phyloP scores from a whole-genome alignment of 2,329 filamentous ascomycete genomes.

The Aspergillus chevalieri region DNA sequence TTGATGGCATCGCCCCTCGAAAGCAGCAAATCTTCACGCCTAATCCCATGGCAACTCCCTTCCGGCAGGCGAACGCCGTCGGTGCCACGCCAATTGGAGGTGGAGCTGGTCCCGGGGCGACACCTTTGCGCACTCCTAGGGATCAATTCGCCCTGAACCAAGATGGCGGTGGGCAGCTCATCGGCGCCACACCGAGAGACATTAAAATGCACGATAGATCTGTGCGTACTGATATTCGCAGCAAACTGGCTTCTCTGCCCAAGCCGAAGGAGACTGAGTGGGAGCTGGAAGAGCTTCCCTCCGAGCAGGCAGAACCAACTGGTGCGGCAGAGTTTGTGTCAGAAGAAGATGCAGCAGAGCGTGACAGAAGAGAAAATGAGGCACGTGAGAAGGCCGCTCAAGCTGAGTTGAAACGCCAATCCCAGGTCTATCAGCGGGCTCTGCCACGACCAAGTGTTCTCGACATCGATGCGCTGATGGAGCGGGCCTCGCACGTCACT shows the following conservation, averaged over 20 bases:
- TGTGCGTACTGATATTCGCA: conserved; percentile 59
- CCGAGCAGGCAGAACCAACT: conserved; percentile 63
- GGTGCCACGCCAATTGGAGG: conserved; percentile 59
- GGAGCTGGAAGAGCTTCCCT: conserved; percentile 80
- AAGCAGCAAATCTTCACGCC: conserved; percentile 81
- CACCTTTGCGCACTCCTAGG: conserved; percentile 79
- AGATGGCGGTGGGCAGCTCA: conserved; percentile 60
- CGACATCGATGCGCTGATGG: conserved; percentile 63
- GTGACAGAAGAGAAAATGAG: conserved; percentile 63
- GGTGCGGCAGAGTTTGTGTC: conserved; percentile 43
- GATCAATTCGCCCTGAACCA: conserved; percentile 81
- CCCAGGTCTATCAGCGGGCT: conserved; percentile 80
- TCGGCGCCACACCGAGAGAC: conserved; percentile 71
- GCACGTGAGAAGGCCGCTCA: conserved; percentile 58
- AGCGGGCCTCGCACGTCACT: conserved; percentile 53
- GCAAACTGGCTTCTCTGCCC: conserved; percentile 67
- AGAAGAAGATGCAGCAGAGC: conserved; percentile 66
- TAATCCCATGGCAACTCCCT: conserved; percentile 88
- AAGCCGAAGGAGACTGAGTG: conserved; percentile 91
- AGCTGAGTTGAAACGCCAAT: conserved; percentile 72
- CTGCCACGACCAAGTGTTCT: conserved; percentile 71
- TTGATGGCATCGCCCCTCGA: conserved; percentile 75
- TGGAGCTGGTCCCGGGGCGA: conserved; percentile 64
- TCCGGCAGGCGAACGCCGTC: conserved; percentile 60
- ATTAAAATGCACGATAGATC: conserved; percentile 65